phyloP scores from a whole-genome alignment of 805 yeast genomes.

The Saturnispora diversa region DNA sequence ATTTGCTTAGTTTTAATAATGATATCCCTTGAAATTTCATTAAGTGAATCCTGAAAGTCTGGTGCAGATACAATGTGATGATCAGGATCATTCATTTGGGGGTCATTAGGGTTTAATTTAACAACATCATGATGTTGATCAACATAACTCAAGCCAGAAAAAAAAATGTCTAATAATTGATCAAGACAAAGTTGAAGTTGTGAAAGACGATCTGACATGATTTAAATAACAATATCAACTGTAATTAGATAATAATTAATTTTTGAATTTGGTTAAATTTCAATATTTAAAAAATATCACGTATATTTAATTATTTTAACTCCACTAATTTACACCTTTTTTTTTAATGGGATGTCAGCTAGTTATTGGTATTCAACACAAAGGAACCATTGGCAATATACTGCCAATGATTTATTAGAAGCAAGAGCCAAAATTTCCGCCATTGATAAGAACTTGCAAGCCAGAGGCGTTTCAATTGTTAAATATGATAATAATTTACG shows the following conservation, averaged over 20 bases:
- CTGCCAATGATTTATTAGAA: conserved; percentile 45
- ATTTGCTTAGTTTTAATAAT: conserved; percentile 83
- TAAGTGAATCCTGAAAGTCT: conserved; percentile 40
- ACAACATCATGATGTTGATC: conserved; percentile 66
- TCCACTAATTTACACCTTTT: no score
- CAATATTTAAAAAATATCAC: no score
- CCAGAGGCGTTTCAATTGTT: conserved; percentile 2
- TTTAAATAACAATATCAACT: not conserved
- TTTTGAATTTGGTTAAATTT: no score
- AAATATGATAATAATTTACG: conserved; percentile 54
- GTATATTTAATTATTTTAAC: no score
- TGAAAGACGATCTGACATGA: conserved; percentile 79
- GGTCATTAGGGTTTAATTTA: conserved; percentile 40
- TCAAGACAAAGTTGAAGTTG: conserved; percentile 87
- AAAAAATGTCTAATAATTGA: conserved; percentile 70
- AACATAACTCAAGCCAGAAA: conserved; percentile 69
- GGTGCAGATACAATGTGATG: conserved; percentile 34
- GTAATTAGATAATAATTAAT: no score
- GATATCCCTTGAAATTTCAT: conserved; percentile 77
- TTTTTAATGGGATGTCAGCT: conserved; percentile 76
- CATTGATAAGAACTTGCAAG: conserved; percentile 17
- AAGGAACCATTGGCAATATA: conserved; percentile 70
- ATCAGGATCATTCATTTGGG: conserved; percentile 56
- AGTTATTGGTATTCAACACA: conserved; percentile 86
- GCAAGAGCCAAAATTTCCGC: conserved; percentile 17